These are phyloP conservation scores for Candida chilensis DNA, from an alignment of 805 yeast species.

Conservation along the genomic window DNA sequence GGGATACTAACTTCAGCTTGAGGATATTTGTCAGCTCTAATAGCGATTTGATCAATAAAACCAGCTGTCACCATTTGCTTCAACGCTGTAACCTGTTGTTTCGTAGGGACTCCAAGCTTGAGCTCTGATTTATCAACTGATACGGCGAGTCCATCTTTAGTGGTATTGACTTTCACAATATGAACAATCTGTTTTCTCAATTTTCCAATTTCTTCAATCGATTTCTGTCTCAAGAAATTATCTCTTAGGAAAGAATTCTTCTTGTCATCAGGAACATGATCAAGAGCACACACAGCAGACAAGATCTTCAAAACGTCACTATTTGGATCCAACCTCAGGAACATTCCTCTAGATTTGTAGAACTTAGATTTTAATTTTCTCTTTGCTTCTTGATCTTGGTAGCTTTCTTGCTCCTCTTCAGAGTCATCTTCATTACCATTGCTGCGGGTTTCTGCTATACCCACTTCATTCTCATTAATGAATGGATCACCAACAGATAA, in stretches of 20 bases:
- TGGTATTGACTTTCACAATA: conserved; percentile 61
- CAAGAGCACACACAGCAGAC: conserved; percentile 82
- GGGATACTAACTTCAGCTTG: conserved; percentile 54
- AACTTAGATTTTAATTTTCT: conserved; percentile 40
- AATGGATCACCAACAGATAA: conserved; percentile 93
- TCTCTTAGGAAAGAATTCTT: conserved; percentile 36
- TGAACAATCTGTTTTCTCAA: conserved; percentile 71
- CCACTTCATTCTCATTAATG: conserved; percentile 64
- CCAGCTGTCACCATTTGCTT: conserved; percentile 94
- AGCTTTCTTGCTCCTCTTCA: conserved; percentile 26
- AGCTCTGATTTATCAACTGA: conserved; percentile 29
- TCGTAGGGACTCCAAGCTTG: conserved; percentile 58
- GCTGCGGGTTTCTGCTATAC: conserved; percentile 25
- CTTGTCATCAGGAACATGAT: conserved; percentile 54
- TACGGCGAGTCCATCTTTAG: conserved; percentile 50
- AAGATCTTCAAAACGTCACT: conserved; percentile 72
- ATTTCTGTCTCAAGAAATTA: conserved; percentile 67
- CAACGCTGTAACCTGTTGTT: conserved; percentile 62
- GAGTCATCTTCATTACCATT: conserved; percentile 21
- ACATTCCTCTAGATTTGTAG: conserved; percentile 47
- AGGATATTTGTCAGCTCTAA: conserved; percentile 69
- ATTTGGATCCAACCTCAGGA: conserved; percentile 57
- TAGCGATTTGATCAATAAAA: conserved; percentile 82
- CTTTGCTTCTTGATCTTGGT: conserved; percentile 24
- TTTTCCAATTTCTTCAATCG: conserved; percentile 79